Base-by-base conservation (phyloP, 139 green algal genomes). In the Klebsormidium nitens region DNA sequence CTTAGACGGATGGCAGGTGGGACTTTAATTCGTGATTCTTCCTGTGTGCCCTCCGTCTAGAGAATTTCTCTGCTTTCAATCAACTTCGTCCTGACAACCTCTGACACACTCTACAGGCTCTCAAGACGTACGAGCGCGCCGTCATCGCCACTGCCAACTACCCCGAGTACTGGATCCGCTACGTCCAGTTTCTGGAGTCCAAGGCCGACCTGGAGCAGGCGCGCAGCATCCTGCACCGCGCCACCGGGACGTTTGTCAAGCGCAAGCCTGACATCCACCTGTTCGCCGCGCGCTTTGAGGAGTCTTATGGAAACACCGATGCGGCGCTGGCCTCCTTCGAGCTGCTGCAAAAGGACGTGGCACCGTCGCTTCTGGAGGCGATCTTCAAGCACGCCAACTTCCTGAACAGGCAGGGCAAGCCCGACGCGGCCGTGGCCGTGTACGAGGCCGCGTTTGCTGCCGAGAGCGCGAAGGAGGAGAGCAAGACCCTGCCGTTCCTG, bases 111-210 rank as follows among this genome's bases (percentile, higher is more conserved):
- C n/a, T 59, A 37, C 66, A 6, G 82, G 61, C 40, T 8, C 42
- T 59, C 8, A 78, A 78, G 37, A 56, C 93, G n/a, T 95, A 86
- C 60, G 89, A 95, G 82, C 79, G 89, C n/a, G 95, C 89, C 72
- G 69, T 94, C 38, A 81, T 95, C 19, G 63, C 89, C 0, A 95
- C 89, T 64, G 89, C 89, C 36, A 84, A 52, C 72, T 95, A 95
- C 62, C 83, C 87, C 85, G 89, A 93, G 67, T 91, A 88, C 70
- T 95, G 89, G 89, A 71, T 85, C 56, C 82, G 89, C 35, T 95
- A 95, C 75, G 77, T 87, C 2, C 65, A 76, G 23, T 89, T 75
- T 65, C 76, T 88, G 62, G 89, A 95, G 56, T 46, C 23, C 0
- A 40, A 65, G 23, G 46, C 34, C 5, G 79, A 81, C 39, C 38